Evolutionary conservation across 164 flowering plant genomes (phyloP).

Genomic region (Tetracentron sinense): DNA sequence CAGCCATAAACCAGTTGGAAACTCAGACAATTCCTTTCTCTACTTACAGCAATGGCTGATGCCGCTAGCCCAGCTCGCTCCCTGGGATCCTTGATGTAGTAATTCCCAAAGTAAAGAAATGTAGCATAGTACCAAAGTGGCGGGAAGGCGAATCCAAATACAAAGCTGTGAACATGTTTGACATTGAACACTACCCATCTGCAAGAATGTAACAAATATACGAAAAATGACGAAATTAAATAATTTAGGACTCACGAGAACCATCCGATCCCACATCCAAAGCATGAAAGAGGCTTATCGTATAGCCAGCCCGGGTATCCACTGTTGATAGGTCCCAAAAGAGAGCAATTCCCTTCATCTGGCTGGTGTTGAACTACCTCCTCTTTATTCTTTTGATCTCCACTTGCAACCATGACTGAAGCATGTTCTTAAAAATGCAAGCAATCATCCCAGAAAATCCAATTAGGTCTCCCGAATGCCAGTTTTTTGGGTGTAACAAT

Average conservation of each 20-base stretch:
- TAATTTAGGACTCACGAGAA: slow-evolving; percentile 23
- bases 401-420: too few species aligned
- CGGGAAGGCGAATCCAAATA: slow-evolving; percentile 31
- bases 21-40: neutral
- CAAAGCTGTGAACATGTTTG: slow-evolving; percentile 16
- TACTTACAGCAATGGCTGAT: slow-evolving; percentile 37
- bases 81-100: slow-evolving; percentile 30
- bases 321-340: too few species aligned
- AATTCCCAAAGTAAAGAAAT: slow-evolving; percentile 23
- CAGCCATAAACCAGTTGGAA: too few species aligned
- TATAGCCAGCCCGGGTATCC: slow-evolving; percentile 1
- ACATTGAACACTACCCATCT: too few species aligned
- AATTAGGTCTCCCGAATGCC: too few species aligned
- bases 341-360: too few species aligned
- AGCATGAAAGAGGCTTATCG: slow-evolving; percentile 29
- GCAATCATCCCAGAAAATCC: too few species aligned
- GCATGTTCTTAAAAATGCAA: too few species aligned
- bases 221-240: neutral
- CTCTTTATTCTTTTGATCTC: too few species aligned
- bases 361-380: too few species aligned
- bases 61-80: slow-evolving; percentile 37
- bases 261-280: slow-evolving; percentile 37
- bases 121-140: slow-evolving; percentile 34
- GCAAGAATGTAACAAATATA: too few species aligned
- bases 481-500: too few species aligned